Evolutionary conservation across 1,139 yeast species (phyloP), one percentile per base, ranked within the genome.

Genomic region (Hyphopichia wangnamkhiaoensis): DNA sequence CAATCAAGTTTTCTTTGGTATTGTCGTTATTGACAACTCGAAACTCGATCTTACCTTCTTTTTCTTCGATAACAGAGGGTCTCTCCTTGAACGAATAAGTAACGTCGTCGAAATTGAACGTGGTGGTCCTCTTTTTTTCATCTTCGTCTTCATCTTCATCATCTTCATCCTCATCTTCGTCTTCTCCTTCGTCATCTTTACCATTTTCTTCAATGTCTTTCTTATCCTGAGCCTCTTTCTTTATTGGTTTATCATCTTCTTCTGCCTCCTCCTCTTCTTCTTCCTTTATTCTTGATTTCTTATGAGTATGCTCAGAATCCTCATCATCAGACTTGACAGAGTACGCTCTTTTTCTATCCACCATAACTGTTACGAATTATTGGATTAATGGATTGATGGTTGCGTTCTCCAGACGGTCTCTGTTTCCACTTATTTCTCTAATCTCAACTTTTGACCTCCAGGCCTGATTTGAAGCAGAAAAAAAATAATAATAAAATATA

Each of bases 11-110:
- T 53, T 94, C 98, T 49, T 78, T 75, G 3, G 91, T 75, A 56
- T 91, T 88, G 59, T 93, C 98, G 62, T 93, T 93, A 61, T 93
- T 93, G 26, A 93, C 99, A 36, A 93, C 98, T 41, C 98, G 73
- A 54, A 93, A 93, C 59, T 91, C 97, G 44, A 93, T 93, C 49
- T 84, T 81, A 1, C 95, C 95, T 45, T 88, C 95, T 45, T 84
- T 78, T 56, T 93, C 98, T 58, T 91, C 98, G 15, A 90, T 73
- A 2, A 91, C 98, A 5, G 96, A 90, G 0, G 98, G 94, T 45
- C 97, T 73, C 59, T 93, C 98, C 54, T 85, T 87, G 63, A 86
- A 91, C 20, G 89, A 80, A 59, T 91, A 90, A 41, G 77, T 74
- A n/a, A 79, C 79, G 1, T 96, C 96, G 54, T 89, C 95, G 41